Conservation (phyloP, 805 yeast genomes). For the Candida alai region DNA sequence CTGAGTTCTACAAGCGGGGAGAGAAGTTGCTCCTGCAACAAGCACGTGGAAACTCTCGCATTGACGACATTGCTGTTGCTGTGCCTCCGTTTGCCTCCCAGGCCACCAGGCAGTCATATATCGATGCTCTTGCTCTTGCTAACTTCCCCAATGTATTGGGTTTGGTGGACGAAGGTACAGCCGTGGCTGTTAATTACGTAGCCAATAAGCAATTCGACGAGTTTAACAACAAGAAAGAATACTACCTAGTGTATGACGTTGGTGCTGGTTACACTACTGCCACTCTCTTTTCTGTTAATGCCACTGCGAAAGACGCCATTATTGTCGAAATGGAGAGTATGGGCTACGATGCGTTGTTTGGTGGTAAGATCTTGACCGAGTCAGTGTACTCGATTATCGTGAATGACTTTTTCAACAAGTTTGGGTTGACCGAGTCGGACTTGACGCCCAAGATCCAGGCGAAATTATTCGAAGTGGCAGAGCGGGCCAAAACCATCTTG, state of each 20-base stretch:
- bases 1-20: conserved; percentile 64
- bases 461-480: conserved; percentile 76
- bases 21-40: conserved; percentile 53
- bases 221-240: conserved; percentile 37
- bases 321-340: conserved; percentile 65
- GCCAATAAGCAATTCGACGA: conserved; percentile 42
- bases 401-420: conserved; percentile 49
- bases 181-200: conserved; percentile 81
- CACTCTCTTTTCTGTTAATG: conserved; percentile 66
- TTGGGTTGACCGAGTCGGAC: conserved; percentile 34
- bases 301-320: conserved; percentile 38
- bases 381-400: conserved; percentile 58
- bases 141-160: conserved; percentile 56
- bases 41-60: conserved; percentile 43
- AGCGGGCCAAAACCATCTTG: conserved; percentile 78
- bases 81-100: conserved; percentile 70
- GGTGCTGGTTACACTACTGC: conserved; percentile 93
- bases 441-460: conserved; percentile 60
- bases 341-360: conserved; percentile 62
- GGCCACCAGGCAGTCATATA: conserved; percentile 64
- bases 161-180: conserved; percentile 86
- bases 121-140: conserved; percentile 70
- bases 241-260: conserved; percentile 78
- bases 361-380: conserved; percentile 73
- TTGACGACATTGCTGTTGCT: conserved; percentile 68